These are phyloP conservation scores for Tricholoma matsutake DNA, from an alignment of 768 basidiomycete genomes.

Conservation along the genomic window DNA sequence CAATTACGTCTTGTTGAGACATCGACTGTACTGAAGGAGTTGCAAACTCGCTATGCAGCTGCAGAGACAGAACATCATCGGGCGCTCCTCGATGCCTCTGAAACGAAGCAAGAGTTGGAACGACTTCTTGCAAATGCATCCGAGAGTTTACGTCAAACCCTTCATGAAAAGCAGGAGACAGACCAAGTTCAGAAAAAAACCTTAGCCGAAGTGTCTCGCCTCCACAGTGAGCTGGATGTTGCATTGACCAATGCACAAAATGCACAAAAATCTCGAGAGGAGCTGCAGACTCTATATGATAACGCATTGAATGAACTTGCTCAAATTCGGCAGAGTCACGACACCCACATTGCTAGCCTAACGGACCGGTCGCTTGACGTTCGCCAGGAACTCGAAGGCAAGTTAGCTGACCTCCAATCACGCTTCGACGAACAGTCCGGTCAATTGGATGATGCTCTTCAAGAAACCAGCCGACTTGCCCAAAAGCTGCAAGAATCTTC, in stretches of 20 bases:
- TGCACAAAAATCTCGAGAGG: constrained; percentile 16
- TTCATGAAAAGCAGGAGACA: constrained; percentile 7
- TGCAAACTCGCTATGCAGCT: constrained; percentile 31
- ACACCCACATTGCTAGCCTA: constrained; percentile 23
- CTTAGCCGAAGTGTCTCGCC: constrained; percentile 3
- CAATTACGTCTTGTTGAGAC: constrained; percentile 35
- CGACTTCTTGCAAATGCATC: constrained; percentile 16
- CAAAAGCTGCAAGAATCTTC: constrained; percentile 37
- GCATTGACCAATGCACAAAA: constrained; percentile 7
- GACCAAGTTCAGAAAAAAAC: constrained; percentile 2
- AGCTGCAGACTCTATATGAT: constrained; percentile 12
- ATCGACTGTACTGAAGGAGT: constrained; percentile 31
- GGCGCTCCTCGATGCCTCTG: constrained; percentile 28
- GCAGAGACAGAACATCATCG: constrained; percentile 32
- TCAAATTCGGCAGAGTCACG: constrained; percentile 26
- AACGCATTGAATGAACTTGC: constrained; percentile 16
- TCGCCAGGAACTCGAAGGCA: constrained; percentile 31
- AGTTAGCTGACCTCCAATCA: constrained; percentile 32
- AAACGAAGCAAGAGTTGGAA: constrained; percentile 30
- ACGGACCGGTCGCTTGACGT: constrained; percentile 24
- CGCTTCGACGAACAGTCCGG: constrained; percentile 34
- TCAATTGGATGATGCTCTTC: constrained; percentile 35
- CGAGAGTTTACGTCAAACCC: constrained; percentile 8
- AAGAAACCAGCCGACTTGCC: constrained; percentile 37
- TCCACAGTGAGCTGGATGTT: constrained; percentile 9